Evolutionary conservation across 345 rosid species (phyloP).

Genomic region (Brassica rapa): DNA sequence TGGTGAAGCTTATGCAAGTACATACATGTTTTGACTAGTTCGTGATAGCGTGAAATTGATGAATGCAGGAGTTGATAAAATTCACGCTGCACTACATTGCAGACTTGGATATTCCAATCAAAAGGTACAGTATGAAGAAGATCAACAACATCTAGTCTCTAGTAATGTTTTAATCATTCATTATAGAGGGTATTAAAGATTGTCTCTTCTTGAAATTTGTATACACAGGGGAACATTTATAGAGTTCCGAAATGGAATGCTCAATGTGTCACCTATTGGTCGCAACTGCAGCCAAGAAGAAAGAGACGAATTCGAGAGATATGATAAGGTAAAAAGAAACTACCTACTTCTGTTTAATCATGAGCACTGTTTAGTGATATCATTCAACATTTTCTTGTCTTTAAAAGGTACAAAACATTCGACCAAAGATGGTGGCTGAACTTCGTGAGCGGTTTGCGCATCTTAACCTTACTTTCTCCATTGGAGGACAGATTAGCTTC

Average conservation of each 20-base stretch:
- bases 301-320: constrained; percentile 93
- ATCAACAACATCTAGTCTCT: constrained; percentile 3
- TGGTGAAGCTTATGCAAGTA: neutral
- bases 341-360: neutral
- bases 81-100: constrained; percentile 89
- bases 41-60: constrained; percentile 20
- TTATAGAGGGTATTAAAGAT: neutral
- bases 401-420: constrained; percentile 70
- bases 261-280: constrained; percentile 96
- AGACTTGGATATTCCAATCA: constrained; percentile 95
- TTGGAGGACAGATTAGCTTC: constrained; percentile 98
- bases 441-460: constrained; percentile 88
- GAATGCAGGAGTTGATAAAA: constrained; percentile 80
- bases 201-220: constrained; percentile 15
- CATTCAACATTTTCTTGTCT: neutral
- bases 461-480: constrained; percentile 90
- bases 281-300: constrained; percentile 99
- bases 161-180: neutral
- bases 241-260: constrained; percentile 96
- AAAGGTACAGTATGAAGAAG: constrained; percentile 55
- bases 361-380: neutral
- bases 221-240: constrained; percentile 85
- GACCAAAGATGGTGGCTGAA: constrained; percentile 79
- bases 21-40: neutral
- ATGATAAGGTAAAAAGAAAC: constrained; percentile 69